Evolutionary conservation across 2,329 filamentous ascomycete species (phyloP), one percentile per base, ranked within the genome.

Genomic region (Microcera coccophila): DNA sequence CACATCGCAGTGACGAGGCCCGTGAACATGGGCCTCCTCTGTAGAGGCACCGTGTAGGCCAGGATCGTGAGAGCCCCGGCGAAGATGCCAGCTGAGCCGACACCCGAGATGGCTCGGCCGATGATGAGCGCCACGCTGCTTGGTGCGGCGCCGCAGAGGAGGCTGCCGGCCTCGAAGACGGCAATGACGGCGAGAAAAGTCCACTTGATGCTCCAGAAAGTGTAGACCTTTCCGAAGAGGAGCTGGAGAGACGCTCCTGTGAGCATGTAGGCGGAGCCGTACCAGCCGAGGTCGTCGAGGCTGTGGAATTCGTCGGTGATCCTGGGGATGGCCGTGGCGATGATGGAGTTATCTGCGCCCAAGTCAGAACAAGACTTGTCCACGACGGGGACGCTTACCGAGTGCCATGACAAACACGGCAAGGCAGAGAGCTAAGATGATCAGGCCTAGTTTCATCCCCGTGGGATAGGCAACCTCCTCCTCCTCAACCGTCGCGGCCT

Each of bases 251-350:
- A 63, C 20, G 65, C 59, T 4, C 63, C 61, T 3, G 69, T 69
- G 21, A 73, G 63, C 48, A 71, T 59, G 48, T 71, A 70, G 31
- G 68, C 64, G 5, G 57, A 67, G 3, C 69, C 72, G 45, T 76
- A 76, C 73, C 74, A 77, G 36, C 70, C 71, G 10, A 77, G 67
- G 41, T 76, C 71, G 7, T 66, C 60, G 5, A 75, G 59, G 36
- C 68, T 66, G 18, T 68, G 59, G 55, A 72, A 70, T 12, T 67
- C 59, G 44, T 67, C 60, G 0, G 68, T 72, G 46, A 72, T 72
- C 21, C 62, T 63, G 3, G 69, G 69, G 41, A 72, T 70, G 3
- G 69, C 69, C 2, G 69, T 71, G 8, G 69, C 66, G 37, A 72
- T 68, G 44, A 72, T 70, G 15, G 62, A 63, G 41, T 65, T 65